Evolutionary conservation across 202 grass and related monocot genomes (phyloP), one percentile per base, ranked within the genome.

Genomic region (Carex arenaria): DNA sequence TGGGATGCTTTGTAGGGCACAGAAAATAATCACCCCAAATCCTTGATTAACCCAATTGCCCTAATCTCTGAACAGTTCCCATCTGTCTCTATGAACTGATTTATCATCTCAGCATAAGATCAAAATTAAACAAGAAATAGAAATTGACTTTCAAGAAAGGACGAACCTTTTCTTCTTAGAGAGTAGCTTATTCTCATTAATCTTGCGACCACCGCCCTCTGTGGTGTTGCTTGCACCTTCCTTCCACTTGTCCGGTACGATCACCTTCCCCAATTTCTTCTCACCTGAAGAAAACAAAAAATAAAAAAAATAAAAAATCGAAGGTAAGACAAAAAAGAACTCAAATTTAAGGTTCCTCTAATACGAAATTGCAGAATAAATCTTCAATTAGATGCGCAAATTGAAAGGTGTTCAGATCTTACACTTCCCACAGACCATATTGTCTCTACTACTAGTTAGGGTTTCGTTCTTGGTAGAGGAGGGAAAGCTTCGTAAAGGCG

Each of bases 231-330:
- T 98, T 57, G 95, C 93, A 14, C 95, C 95, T 78, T 95, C 95
- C 90, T 95, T 98, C 95, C 95, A 98, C 86, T 98, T 98, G 86
- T 98, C 95, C 31, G 95, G 95, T 28, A 98, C 93, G 88, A 98
- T 98, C 89, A 98, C 95, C 81, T 98, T 98, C 81, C 88, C 90
- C 20, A 98, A 84, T 84, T 98, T 98, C 91, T 98, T 98, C 93
- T 98, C 93, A 81, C 95, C 95, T 95, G 85, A 78, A 74, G 8
- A 59, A 32, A 81, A 49, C 18, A 34, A 45, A 26, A 38, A 9
- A 14, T 13, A 15, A 34, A 34, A 34, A 34, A 4, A 32, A 42
- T 32, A 2, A 45, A 6, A 64, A 87, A 55, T 28, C 62, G 9
- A 14, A 36, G n/a, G 20, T 4, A 32, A 38, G 30, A 34, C 15